A percentile compares a stretch with the other conserved stretches of the same genome.
These are phyloP conservation scores for Botrytis fabae DNA, from an alignment of 2,329 filamentous ascomycete species.

Conservation along the genomic window DNA sequence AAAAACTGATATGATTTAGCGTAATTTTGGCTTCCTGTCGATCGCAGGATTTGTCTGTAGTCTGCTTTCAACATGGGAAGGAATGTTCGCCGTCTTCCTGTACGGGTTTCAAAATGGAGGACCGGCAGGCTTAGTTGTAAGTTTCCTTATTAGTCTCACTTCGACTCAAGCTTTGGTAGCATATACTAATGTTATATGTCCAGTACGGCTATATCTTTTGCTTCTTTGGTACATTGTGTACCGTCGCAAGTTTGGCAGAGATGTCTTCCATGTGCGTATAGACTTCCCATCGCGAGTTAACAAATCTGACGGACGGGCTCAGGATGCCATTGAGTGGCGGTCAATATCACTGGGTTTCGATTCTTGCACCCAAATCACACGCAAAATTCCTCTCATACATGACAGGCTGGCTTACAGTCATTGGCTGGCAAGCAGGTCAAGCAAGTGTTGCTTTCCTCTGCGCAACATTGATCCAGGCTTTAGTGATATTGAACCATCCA, in stretches of 20 bases:
- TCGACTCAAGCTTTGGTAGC: neutral
- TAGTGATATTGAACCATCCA: constrained; percentile 41
- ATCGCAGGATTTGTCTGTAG: constrained; percentile 47
- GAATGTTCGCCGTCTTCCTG: constrained; percentile 31
- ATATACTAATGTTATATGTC: neutral
- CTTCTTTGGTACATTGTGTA: constrained; percentile 32
- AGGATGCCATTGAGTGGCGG: constrained; percentile 56
- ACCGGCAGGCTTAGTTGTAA: constrained; percentile 41
- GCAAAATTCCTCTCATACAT: constrained; percentile 57
- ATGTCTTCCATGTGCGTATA: constrained; percentile 35
- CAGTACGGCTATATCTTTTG: constrained; percentile 18
- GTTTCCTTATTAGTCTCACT: neutral
- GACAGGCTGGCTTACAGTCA: constrained; percentile 48
- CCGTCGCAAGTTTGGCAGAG: constrained; percentile 31
- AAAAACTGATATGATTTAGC: constrained; percentile 27
- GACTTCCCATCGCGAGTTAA: neutral
- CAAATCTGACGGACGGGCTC: neutral
- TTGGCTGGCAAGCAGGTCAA: constrained; percentile 48
- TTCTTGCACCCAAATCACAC: constrained; percentile 49
- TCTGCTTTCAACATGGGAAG: constrained; percentile 47
- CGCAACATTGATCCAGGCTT: constrained; percentile 48
- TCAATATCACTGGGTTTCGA: constrained; percentile 59
- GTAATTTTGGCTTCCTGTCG: constrained; percentile 45
- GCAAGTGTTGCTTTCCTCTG: constrained; percentile 46
- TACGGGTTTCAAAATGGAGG: constrained; percentile 32